Percentiles rank a stretch among this genome's conserved stretches.
phyloP scores from a whole-genome alignment of 805 yeast genomes.

The Kuraishia cidri region DNA sequence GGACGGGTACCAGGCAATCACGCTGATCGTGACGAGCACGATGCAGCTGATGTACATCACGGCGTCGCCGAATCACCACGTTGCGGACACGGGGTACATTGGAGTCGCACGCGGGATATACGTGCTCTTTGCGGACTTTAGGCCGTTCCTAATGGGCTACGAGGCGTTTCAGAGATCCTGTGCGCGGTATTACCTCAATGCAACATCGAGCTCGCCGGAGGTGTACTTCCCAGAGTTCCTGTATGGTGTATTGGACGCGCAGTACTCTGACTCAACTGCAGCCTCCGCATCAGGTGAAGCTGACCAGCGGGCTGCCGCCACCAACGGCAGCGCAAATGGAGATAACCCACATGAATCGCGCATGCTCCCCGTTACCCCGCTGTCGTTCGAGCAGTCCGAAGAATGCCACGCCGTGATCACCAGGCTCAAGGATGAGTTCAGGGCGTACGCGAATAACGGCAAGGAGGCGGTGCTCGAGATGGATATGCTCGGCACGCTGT shows the following conservation, averaged over 20 bases:
- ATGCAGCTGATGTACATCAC: slow-evolving; percentile 12
- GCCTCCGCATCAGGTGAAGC: too few species aligned
- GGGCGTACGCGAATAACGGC: slow-evolving; percentile 7
- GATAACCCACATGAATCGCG: slow-evolving; percentile 4
- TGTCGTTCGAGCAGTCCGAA: slow-evolving; percentile 5
- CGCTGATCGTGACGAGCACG: slow-evolving; percentile 9
- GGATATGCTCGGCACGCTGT: slow-evolving; percentile 13
- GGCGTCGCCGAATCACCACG: slow-evolving; percentile 9
- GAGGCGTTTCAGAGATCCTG: slow-evolving; percentile 9
- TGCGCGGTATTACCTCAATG: slow-evolving; percentile 12
- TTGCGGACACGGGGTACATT: slow-evolving; percentile 9
- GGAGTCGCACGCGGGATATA: slow-evolving; percentile 8
- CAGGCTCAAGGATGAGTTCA: slow-evolving; percentile 12
- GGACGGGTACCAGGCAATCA: slow-evolving; percentile 8
- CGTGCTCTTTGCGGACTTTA: not conserved
- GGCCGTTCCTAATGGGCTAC: slow-evolving; percentile 7
- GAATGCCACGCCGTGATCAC: slow-evolving; percentile 7
- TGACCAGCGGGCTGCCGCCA: not conserved
- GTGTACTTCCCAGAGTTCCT: slow-evolving; percentile 15
- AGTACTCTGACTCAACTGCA: slow-evolving; percentile 2
- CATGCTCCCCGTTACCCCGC: too few species aligned
- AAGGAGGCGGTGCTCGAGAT: slow-evolving; percentile 7
- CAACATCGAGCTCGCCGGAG: slow-evolving; percentile 8
- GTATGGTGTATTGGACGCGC: slow-evolving; percentile 11
- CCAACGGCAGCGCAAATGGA: not conserved